phyloP scores from a whole-genome alignment of 768 basidiomycete species.

The Naganishia randhawae region DNA sequence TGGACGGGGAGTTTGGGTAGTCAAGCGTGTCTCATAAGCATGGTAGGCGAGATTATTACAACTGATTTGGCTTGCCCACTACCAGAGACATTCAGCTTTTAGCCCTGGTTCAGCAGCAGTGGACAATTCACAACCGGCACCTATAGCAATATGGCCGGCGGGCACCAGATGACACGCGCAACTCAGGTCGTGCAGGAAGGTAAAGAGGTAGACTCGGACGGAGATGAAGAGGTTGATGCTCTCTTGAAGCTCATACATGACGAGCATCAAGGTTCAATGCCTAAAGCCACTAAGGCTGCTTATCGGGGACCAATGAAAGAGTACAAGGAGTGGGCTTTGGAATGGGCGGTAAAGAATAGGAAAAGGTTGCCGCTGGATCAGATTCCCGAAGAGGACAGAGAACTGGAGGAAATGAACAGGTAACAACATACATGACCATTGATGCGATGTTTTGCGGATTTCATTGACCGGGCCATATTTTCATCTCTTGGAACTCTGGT shows the following conservation, averaged over 20 bases:
- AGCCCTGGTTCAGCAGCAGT: too few species aligned
- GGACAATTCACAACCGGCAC: too few species aligned
- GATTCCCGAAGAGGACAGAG: neutral
- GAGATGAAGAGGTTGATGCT: too few species aligned
- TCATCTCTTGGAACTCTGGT: neutral
- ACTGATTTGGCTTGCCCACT: too few species aligned
- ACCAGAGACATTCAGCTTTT: too few species aligned
- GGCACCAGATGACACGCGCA: too few species aligned
- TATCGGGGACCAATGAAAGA: neutral
- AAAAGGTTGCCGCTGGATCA: neutral
- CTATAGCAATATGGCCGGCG: too few species aligned
- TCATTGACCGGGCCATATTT: neutral
- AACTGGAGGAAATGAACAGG: neutral
- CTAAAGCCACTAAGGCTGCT: neutral
- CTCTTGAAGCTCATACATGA: neutral
- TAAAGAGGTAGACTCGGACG: too few species aligned
- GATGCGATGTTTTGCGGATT: neutral
- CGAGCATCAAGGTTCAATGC: neutral
- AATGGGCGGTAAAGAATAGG: neutral
- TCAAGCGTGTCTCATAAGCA: too few species aligned
- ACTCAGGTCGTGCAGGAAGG: too few species aligned
- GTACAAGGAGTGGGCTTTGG: neutral
- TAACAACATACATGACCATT: neutral
- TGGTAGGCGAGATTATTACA: too few species aligned
- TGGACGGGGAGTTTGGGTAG: too few species aligned